These are phyloP conservation scores for Suillus hirtellus DNA, from an alignment of 768 basidiomycete genomes.

Conservation along the genomic window DNA sequence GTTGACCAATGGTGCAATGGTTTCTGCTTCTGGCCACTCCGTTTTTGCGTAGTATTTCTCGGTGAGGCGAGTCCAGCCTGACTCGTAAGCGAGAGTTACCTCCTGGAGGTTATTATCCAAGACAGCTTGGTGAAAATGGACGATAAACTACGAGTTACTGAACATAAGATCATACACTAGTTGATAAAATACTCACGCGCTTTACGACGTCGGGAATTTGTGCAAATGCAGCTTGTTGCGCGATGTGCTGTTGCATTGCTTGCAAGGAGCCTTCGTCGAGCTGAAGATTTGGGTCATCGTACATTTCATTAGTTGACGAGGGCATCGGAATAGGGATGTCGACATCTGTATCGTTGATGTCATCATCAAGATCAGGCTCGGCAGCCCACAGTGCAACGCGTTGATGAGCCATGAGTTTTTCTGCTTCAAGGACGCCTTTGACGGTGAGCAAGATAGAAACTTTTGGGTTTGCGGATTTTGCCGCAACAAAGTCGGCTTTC, in stretches of 20 bases:
- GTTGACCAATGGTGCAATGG: conserved; percentile 91
- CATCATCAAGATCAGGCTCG: conserved; percentile 80
- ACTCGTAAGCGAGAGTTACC: conserved; percentile 93
- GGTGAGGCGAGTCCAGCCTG: conserved; percentile 95
- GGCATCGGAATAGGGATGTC: conserved; percentile 26
- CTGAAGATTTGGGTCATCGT: conserved; percentile 47
- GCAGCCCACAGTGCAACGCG: conserved; percentile 74
- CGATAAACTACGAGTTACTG: conserved; percentile 69
- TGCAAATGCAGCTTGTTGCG: conserved; percentile 78
- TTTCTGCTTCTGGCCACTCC: conserved; percentile 98
- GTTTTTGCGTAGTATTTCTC: conserved; percentile 93
- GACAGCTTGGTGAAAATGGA: conserved; percentile 93
- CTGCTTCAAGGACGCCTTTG: conserved; percentile 4
- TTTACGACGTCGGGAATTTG: conserved; percentile 89
- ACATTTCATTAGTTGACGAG: conserved; percentile 30
- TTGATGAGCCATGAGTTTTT: conserved; percentile 55
- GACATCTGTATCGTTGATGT: conserved; percentile 67
- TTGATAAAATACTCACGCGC: conserved; percentile 51
- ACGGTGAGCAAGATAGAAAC: conserved; percentile 11
- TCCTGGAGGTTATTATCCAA: conserved; percentile 87
- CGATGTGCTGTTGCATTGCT: conserved; percentile 82
- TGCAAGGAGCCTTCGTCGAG: conserved; percentile 70
- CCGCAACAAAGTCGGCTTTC: not conserved
- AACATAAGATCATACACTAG: not conserved
- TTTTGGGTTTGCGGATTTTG: conserved; percentile 9